A percentile compares a stretch with the other conserved stretches of the same genome.
These are phyloP conservation scores for Brassica hybrid DNA, from an alignment of 441 rosid species.

Conservation along the genomic window DNA sequence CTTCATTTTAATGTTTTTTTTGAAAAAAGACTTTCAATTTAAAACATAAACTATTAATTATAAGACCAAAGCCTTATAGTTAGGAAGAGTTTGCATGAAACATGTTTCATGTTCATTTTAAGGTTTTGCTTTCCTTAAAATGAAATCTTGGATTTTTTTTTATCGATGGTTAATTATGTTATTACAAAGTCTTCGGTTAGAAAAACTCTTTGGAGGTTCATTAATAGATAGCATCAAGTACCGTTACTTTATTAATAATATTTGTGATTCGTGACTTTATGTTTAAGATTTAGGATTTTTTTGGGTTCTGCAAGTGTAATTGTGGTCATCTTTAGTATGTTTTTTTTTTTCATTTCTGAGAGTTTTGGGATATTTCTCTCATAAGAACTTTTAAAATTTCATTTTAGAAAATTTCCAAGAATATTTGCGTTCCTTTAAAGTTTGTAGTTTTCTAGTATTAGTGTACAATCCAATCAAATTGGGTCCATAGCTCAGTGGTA, in stretches of 20 bases:
- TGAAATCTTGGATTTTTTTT: too few species aligned
- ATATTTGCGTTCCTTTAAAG: neutral
- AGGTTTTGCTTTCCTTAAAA: too few species aligned
- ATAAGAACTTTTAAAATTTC: neutral
- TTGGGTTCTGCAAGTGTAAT: neutral
- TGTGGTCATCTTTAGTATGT: neutral
- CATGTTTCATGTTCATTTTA: too few species aligned
- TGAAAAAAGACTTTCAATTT: too few species aligned
- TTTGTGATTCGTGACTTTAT: neutral
- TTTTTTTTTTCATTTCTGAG: neutral
- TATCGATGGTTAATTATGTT: too few species aligned
- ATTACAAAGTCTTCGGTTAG: too few species aligned
- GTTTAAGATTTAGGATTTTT: neutral
- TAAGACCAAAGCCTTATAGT: too few species aligned
- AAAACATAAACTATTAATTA: too few species aligned
- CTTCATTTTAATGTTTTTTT: too few species aligned
- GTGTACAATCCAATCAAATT: too few species aligned
- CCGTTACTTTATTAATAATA: neutral
- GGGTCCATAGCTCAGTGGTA: constrained; percentile 98
- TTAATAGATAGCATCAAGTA: neutral
- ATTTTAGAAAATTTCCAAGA: neutral
- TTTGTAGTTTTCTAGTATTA: neutral
- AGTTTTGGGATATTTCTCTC: neutral
- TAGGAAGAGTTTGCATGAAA: too few species aligned
- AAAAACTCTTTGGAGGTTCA: neutral